Evolutionary conservation across 192 early-diverging fungal genomes (phyloP).

Genomic region (Linnemannia exigua): DNA sequence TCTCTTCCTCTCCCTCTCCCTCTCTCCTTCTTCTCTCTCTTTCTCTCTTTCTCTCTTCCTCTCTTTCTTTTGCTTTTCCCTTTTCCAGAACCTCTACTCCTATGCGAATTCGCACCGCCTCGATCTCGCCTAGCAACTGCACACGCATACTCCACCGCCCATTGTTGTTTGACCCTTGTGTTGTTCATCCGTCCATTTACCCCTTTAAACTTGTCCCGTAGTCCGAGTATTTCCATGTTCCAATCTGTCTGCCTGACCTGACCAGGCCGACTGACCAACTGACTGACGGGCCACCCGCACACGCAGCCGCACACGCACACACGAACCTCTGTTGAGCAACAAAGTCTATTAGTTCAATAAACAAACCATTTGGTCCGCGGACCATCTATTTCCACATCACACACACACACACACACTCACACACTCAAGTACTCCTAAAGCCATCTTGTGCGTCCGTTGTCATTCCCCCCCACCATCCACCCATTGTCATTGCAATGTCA

Average conservation of each 20-base stretch:
- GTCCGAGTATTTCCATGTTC: background rate
- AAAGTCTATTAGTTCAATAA: background rate
- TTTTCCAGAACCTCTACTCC: background rate
- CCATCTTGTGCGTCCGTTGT: background rate
- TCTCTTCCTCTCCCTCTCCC: background rate
- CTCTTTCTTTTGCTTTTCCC: background rate
- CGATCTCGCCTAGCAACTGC: background rate
- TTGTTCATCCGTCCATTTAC: no score
- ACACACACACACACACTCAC: no score
- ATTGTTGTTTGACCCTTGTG: background rate
- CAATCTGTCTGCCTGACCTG: background rate
- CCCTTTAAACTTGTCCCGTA: background rate
- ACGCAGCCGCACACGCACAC: no score
- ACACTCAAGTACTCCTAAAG: background rate
- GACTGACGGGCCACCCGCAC: background rate
- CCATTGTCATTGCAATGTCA: background rate
- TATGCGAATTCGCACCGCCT: background rate
- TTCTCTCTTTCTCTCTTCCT: background rate
- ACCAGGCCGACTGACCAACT: slow-evolving; percentile 6
- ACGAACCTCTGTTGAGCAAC: background rate
- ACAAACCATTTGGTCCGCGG: background rate
- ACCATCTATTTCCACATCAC: background rate
- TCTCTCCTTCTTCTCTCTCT: no score
- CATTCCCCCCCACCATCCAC: background rate
- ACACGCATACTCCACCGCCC: background rate